phyloP scores from a whole-genome alignment of 2,329 filamentous ascomycete species.

The Penicillium frequentans region DNA sequence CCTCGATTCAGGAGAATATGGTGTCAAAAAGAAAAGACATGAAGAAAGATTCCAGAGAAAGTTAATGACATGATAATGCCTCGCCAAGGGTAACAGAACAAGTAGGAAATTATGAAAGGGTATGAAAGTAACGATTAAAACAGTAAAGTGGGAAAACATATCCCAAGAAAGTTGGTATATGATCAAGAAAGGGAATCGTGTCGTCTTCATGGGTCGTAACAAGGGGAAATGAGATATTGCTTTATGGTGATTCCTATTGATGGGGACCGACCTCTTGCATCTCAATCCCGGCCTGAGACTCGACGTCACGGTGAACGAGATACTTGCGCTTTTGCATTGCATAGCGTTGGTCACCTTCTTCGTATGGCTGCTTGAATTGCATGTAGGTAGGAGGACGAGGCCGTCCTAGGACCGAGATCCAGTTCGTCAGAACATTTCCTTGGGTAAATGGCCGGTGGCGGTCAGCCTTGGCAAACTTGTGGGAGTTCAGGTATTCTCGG shows the following conservation, averaged over 20 bases:
- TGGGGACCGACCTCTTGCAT: constrained; percentile 62
- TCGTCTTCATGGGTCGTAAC: constrained; percentile 23
- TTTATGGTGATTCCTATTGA: constrained; percentile 13
- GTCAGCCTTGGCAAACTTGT: constrained; percentile 91
- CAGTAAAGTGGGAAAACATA: constrained; percentile 8
- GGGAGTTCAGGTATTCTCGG: constrained; percentile 90
- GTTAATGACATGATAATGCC: constrained; percentile 10
- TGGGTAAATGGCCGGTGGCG: constrained; percentile 89
- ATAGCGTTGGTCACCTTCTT: constrained; percentile 81
- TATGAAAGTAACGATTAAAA: constrained; percentile 22
- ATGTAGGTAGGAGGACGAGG: constrained; percentile 87
- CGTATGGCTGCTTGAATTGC: constrained; percentile 75
- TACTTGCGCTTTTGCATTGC: constrained; percentile 59
- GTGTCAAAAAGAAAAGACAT: constrained; percentile 11
- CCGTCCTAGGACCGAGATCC: constrained; percentile 75
- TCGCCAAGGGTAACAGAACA: constrained; percentile 3
- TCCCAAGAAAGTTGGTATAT: background rate
- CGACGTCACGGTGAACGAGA: constrained; percentile 45
- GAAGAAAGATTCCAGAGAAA: constrained; percentile 19
- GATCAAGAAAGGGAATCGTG: constrained; percentile 16
- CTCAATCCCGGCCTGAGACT: constrained; percentile 63
- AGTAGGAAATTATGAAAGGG: constrained; percentile 8
- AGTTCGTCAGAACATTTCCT: constrained; percentile 72
- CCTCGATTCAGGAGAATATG: background rate
- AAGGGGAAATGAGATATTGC: constrained; percentile 5